A percentile compares a stretch with the other conserved stretches of the same genome.
Evolutionary conservation across 2,329 filamentous ascomycete species (phyloP).

Genomic region (Fusarium tuaranense): DNA sequence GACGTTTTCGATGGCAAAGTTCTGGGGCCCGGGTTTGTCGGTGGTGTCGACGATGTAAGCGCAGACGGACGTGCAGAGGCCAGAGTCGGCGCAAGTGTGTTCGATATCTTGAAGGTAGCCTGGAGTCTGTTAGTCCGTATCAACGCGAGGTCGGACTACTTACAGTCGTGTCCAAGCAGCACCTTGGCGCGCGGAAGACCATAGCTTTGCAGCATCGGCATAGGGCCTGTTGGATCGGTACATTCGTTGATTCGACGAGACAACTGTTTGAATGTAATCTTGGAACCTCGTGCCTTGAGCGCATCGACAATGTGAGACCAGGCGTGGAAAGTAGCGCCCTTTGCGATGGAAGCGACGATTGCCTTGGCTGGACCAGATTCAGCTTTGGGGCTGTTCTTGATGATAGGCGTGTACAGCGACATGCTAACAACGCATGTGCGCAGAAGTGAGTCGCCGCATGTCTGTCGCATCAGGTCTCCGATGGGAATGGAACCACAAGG

Average conservation of each 20-base stretch:
- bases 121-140: neutral
- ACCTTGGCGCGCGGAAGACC: neutral
- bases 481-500: neutral
- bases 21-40: neutral
- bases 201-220: neutral
- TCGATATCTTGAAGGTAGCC: neutral
- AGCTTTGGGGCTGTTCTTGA: neutral
- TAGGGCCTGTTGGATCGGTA: neutral
- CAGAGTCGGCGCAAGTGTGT: neutral
- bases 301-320: neutral
- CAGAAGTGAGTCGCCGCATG: neutral
- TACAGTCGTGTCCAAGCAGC: neutral
- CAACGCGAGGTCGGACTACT: neutral
- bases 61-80: neutral
- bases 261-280: neutral
- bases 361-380: neutral
- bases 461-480: neutral
- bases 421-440: neutral
- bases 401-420: neutral
- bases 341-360: neutral
- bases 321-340: neutral
- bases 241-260: neutral
- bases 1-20: neutral
- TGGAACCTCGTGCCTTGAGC: neutral
- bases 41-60: neutral